Evolutionary conservation across 2,329 filamentous ascomycete species (phyloP), one percentile per base, ranked within the genome.

Genomic region (Penicillium sp.): DNA sequence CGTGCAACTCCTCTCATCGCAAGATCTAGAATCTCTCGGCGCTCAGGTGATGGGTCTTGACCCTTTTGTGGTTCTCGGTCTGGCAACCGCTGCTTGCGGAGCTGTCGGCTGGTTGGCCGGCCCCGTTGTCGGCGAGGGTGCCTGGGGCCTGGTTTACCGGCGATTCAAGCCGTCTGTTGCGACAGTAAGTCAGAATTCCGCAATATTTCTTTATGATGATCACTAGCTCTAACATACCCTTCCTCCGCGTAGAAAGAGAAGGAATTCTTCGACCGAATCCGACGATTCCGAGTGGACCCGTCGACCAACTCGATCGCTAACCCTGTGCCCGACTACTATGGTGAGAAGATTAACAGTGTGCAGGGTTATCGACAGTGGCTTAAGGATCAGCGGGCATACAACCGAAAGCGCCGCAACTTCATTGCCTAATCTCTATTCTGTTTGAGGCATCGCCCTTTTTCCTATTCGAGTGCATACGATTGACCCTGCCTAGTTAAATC

Each of bases 381-480:
- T 67, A 97, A 96, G 80, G 94, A 99, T 69, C 94, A 97, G 79
- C 82, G 93, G 57, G 93, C 92, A 9, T 99, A 96, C 77, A 96
- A 95, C 78, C 91, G 91, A 79, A 95, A 95, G 84, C 86, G 85
- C 71, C 68, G 71, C 42, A 73, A 64, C 55, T 74, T 73, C 56
- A 71, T 75, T 52, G 46, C 62, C n/a, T 73, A 62, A 59, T 49
- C 43, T 31, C 7, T 21, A 10, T 26, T 24, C 18, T 42, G 33
- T 45, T 21, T 34, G 45, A 33, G 36, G 42, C 51, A 47, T 51
- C 33, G 36, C 26, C 26, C 41, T 45, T 45, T 29, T 44, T 33
- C 36, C 49, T 36, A 28, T 62, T 55, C 50, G 31, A 60, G 56
- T 59, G 36, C 26, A 62, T 60, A 58, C 24, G 38, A 34, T 58